Evolutionary conservation across 495 filamentous ascomycete genomes (phyloP).

Genomic region (Hyaloscypha finlandica): DNA sequence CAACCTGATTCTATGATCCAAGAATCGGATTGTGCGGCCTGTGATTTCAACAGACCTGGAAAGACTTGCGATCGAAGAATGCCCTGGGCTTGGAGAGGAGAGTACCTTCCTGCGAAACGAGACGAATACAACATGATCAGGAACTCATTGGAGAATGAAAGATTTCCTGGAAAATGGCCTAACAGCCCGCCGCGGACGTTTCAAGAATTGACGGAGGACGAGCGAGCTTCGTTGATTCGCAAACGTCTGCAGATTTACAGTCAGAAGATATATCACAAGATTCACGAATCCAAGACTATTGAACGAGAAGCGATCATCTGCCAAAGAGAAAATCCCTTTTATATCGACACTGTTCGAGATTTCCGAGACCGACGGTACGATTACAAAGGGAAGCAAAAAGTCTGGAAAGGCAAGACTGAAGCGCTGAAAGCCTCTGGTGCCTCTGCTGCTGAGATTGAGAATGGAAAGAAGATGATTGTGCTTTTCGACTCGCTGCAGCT

Average conservation of each 20-base stretch:
- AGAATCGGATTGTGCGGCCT: constrained; percentile 94
- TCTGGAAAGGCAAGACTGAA: constrained; percentile 96
- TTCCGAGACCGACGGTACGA: constrained; percentile 97
- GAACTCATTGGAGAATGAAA: constrained; percentile 88
- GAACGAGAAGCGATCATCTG: constrained; percentile 97
- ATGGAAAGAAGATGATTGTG: constrained; percentile 98
- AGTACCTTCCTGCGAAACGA: constrained; percentile 92
- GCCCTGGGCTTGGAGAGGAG: constrained; percentile 98
- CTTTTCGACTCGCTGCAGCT: constrained; percentile 95
- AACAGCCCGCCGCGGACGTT: constrained; percentile 73
- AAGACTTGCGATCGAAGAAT: constrained; percentile 95
- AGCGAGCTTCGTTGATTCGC: constrained; percentile 78
- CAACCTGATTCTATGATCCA: constrained; percentile 98
- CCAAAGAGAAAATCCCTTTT: constrained; percentile 98
- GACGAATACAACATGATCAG: constrained; percentile 99
- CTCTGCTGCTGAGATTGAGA: constrained; percentile 74
- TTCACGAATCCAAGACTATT: constrained; percentile 92
- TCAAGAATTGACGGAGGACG: constrained; percentile 76
- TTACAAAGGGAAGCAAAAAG: constrained; percentile 97
- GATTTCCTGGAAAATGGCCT: constrained; percentile 75
- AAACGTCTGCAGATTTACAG: constrained; percentile 91
- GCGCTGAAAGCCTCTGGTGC: constrained; percentile 81
- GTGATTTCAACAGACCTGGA: constrained; percentile 96
- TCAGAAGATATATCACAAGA: constrained; percentile 99
- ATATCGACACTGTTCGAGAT: constrained; percentile 91